Evolutionary conservation across 345 rosid genomes (phyloP).

Genomic region (Eucalyptus cloeziana): DNA sequence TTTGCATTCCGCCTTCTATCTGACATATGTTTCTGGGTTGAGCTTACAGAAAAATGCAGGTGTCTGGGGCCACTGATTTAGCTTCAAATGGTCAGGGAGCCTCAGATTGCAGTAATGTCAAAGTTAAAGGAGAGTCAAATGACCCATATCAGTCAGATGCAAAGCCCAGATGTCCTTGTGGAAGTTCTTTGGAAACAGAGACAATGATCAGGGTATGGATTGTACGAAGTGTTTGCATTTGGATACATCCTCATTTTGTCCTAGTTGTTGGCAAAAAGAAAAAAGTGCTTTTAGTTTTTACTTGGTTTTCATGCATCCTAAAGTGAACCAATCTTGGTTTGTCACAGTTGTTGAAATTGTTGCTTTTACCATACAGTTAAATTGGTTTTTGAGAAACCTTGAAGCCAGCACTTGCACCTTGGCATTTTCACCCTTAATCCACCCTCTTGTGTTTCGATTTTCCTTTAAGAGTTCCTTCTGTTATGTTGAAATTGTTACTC

Average conservation of each 20-base stretch:
- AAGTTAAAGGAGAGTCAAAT: constrained; percentile 55
- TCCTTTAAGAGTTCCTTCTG: not conserved
- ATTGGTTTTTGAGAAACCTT: not conserved
- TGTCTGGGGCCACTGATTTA: constrained; percentile 77
- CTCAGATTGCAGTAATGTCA: constrained; percentile 52
- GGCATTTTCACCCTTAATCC: not conserved
- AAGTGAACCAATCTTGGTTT: not conserved
- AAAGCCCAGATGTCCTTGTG: constrained; percentile 91
- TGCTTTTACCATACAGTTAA: not conserved
- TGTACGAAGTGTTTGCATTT: not conserved
- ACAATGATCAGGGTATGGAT: constrained; percentile 62
- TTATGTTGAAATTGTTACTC: not conserved
- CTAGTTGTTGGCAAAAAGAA: not conserved
- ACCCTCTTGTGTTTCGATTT: not conserved
- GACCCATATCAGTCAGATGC: constrained; percentile 35
- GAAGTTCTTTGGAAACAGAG: constrained; percentile 59
- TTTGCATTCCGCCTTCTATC: not conserved
- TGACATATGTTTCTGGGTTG: not conserved
- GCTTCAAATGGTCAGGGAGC: constrained; percentile 70
- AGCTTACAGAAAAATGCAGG: constrained; percentile 75
- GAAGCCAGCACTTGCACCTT: not conserved
- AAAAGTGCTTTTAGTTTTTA: not conserved
- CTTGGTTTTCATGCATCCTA: not conserved
- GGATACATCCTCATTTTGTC: not conserved
- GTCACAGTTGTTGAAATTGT: not conserved